A percentile compares a stretch with the other conserved stretches of the same genome.
Evolutionary conservation across 768 basidiomycete species (phyloP).

Genomic region (Kwoniella dendrophila): DNA sequence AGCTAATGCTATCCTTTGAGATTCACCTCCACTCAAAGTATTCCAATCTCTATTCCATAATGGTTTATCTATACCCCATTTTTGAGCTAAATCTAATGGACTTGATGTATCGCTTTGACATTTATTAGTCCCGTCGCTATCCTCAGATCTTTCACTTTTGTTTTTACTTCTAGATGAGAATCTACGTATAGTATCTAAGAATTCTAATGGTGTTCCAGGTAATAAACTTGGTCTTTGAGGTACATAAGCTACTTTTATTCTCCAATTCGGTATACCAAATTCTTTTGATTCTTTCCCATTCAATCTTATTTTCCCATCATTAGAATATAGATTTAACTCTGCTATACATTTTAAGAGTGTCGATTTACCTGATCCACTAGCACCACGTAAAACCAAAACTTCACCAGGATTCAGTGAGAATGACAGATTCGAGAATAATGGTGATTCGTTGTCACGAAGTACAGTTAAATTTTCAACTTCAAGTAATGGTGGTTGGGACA

Average conservation of each 20-base stretch:
- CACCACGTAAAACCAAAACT: conserved; percentile 74
- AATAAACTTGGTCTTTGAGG: conserved; percentile 87
- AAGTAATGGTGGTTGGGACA: conserved; percentile 19
- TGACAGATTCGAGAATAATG: conserved; percentile 26
- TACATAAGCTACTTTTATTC: conserved; percentile 79
- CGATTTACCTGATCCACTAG: conserved; percentile 68
- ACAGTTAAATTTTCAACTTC: conserved; percentile 33
- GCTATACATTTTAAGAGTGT: conserved; percentile 83
- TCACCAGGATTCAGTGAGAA: conserved; percentile 60
- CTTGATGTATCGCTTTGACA: too few relatives aligned
- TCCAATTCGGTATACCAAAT: conserved; percentile 65
- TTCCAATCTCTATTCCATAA: conserved; percentile 82
- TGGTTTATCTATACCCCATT: conserved; percentile 69
- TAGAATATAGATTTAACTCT: conserved; percentile 72
- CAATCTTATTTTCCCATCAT: conserved; percentile 63
- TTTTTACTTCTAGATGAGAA: conserved; percentile 61
- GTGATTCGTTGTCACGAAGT: conserved; percentile 25
- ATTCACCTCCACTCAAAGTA: conserved; percentile 80
- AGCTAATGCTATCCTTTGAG: conserved; percentile 78
- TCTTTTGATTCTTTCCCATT: conserved; percentile 65
- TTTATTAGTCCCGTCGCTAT: neutral
- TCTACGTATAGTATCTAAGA: conserved; percentile 63
- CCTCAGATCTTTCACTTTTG: neutral
- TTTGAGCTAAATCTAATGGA: conserved; percentile 62
- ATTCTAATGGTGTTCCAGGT: conserved; percentile 74